These are phyloP conservation scores for Piper betle DNA, from an alignment of 164 flowering plant species.

Conservation along the genomic window DNA sequence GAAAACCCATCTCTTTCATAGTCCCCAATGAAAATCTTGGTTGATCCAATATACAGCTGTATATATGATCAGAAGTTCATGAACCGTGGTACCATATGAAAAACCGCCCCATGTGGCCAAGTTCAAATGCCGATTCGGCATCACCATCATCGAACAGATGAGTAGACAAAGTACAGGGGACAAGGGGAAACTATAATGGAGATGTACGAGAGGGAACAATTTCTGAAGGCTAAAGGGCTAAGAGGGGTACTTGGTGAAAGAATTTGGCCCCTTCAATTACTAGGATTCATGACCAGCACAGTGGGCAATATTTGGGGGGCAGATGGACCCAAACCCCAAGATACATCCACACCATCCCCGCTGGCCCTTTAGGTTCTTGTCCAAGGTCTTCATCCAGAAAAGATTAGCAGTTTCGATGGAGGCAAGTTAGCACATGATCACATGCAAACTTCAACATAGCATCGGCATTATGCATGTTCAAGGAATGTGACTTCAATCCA, in stretches of 20 bases:
- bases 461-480: background rate
- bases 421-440: background rate
- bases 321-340: background rate
- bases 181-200: background rate
- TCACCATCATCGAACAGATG: too few species aligned
- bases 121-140: background rate
- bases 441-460: background rate
- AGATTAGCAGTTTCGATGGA: background rate
- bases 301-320: background rate
- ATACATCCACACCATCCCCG: background rate
- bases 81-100: too few species aligned
- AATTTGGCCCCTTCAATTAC: background rate
- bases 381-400: background rate
- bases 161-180: too few species aligned
- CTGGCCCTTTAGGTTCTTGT: background rate
- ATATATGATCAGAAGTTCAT: too few species aligned
- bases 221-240: background rate
- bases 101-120: background rate
- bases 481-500: background rate
- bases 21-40: too few species aligned
- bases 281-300: background rate
- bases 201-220: background rate
- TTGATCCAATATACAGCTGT: too few species aligned
- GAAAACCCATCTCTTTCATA: too few species aligned
- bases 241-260: background rate